Base-by-base conservation (phyloP, 805 yeast genomes). In the Kodamaea leandrae region DNA sequence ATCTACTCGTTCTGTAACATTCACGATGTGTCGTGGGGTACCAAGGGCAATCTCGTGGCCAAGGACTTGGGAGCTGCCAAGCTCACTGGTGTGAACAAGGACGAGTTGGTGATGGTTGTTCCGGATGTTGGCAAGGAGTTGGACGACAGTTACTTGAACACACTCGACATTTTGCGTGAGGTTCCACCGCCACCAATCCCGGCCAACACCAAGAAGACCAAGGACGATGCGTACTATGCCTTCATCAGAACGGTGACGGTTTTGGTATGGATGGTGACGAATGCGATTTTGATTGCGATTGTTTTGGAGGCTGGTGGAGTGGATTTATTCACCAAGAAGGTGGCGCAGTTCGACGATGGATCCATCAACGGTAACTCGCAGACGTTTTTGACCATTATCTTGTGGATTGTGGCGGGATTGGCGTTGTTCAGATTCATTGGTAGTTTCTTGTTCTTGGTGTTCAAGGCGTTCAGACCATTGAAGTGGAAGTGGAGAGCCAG, bases 11-110 rank as follows among this genome's bases (percentile, higher is more conserved):
- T 91, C 61, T 90, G 97, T 70, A 91, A 91, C 63, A 83, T 91
- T 46, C 96, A 91, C 61, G 99, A 91, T 68, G 82, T 91, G 36
- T 86, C 96, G 5, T 91, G 98, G 98, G 98, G 98, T 60, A 91
- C 96, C 3, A 87, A 90, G 61, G 96, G 96, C 36, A 87, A 82
- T 37, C 80, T 78, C 8, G 53, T 51, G 37, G 79, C 70, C 57
- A 77, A 70, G 64, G 95, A 77, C 61, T 72, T 93, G 53, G 98
- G 97, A 45, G 80, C 83, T 33, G 96, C 96, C 17, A 86, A 83
- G 53, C 58, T 86, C 3, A 72, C 61, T 2, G 61, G 61, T 13
- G 48, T 38, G 21, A 64, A 65, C 39, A 63, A 61, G 40, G 68
- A 65, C 42, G 66, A 66, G 41, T 55, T 70, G 52, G 66, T 70